Evolutionary conservation across 148 eudicot genomes (phyloP).

Genomic region (Tetragonia tetragonoides): DNA sequence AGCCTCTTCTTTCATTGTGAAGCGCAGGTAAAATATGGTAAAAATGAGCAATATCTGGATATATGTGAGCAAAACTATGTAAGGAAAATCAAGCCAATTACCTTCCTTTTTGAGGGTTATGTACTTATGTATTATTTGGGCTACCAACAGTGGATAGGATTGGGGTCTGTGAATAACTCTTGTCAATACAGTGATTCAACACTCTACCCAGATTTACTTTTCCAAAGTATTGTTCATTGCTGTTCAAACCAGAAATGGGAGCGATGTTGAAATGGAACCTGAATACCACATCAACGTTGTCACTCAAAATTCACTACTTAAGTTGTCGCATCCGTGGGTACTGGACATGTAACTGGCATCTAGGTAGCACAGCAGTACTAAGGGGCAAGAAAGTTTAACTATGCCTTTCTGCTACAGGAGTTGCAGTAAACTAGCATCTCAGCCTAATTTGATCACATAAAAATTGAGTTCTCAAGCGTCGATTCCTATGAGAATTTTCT

Average conservation of each 20-base stretch:
- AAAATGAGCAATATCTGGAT: too few relatives aligned
- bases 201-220: neutral
- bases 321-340: neutral
- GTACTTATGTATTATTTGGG: too few relatives aligned
- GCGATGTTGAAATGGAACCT: neutral
- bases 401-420: neutral
- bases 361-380: neutral
- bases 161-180: neutral
- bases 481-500: neutral
- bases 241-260: neutral
- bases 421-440: neutral
- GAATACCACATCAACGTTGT: neutral
- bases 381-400: neutral
- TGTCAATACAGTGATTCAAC: neutral
- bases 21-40: too few relatives aligned
- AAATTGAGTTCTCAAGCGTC: neutral
- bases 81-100: neutral
- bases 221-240: neutral
- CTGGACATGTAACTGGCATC: neutral
- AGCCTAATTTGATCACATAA: neutral
- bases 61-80: neutral
- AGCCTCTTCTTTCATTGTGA: too few relatives aligned
- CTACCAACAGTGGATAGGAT: too few relatives aligned
- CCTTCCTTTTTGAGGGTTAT: too few relatives aligned
- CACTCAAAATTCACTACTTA: neutral